Evolutionary conservation across 768 basidiomycete genomes (phyloP).

Genomic region (Piloderma croceum): DNA sequence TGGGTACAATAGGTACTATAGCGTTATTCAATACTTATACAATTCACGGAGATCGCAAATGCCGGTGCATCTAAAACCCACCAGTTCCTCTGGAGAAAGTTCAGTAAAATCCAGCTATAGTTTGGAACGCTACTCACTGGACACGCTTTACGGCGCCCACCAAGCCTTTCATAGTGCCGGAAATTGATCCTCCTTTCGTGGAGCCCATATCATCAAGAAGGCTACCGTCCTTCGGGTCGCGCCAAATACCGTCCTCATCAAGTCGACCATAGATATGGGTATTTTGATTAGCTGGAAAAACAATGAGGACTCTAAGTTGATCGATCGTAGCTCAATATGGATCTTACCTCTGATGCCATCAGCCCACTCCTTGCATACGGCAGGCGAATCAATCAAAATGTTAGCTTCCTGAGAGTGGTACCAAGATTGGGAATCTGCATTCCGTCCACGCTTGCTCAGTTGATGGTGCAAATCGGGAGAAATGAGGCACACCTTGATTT

Average conservation of each 20-base stretch:
- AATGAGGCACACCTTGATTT: constrained; percentile 46
- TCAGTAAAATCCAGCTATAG: no score
- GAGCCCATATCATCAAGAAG: constrained; percentile 44
- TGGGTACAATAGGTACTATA: no score
- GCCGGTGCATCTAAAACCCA: constrained; percentile 34
- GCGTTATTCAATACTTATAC: no score
- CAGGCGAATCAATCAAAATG: constrained; percentile 52
- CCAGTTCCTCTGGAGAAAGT: constrained; percentile 37
- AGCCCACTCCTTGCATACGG: constrained; percentile 51
- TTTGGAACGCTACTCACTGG: no score
- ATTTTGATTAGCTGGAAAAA: constrained; percentile 57
- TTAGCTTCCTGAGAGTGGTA: constrained; percentile 71
- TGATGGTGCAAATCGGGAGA: no score
- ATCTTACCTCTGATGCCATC: constrained; percentile 42
- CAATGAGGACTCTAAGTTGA: no score
- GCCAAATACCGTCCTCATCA: constrained; percentile 51
- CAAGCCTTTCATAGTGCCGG: constrained; percentile 38
- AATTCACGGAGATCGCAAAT: no score
- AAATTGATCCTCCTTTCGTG: constrained; percentile 32
- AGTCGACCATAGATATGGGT: constrained; percentile 45
- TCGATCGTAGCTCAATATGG: no score
- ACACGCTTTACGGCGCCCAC: constrained; percentile 38
- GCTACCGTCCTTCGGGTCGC: no score
- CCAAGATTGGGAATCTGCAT: constrained; percentile 58
- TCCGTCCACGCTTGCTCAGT: background rate